These are phyloP conservation scores for Russula lepida DNA, from an alignment of 768 basidiomycete genomes.

Conservation along the genomic window DNA sequence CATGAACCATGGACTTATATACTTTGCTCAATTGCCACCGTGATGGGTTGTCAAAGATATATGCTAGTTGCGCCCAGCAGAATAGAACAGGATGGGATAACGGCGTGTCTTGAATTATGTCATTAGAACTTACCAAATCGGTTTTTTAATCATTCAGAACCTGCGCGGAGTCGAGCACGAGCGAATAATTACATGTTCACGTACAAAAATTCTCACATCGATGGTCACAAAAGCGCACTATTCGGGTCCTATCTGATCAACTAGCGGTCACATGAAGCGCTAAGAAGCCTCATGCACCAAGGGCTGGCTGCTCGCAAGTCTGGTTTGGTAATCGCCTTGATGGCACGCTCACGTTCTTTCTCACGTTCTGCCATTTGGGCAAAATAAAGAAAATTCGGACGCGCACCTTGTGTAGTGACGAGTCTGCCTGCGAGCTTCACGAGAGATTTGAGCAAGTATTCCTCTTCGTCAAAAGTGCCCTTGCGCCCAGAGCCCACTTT, in stretches of 20 bases:
- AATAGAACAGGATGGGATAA: too few relatives aligned
- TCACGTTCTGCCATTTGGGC: background rate
- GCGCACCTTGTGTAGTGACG: slow-evolving; percentile 51
- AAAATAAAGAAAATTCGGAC: background rate
- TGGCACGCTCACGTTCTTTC: slow-evolving; percentile 16
- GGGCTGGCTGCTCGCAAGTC: slow-evolving; percentile 10
- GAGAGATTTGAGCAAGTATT: slow-evolving; percentile 80
- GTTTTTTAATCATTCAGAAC: background rate
- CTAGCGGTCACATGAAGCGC: background rate
- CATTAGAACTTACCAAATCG: too few relatives aligned
- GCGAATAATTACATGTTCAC: background rate
- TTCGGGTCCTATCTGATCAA: background rate
- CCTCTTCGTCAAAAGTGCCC: slow-evolving; percentile 94
- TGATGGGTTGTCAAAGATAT: too few relatives aligned
- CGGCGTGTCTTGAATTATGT: too few relatives aligned
- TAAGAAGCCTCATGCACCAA: slow-evolving; percentile 15
- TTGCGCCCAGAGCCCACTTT: slow-evolving; percentile 85
- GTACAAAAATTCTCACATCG: background rate
- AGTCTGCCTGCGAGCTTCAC: slow-evolving; percentile 65
- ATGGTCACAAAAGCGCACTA: background rate
- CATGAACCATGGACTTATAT: too few relatives aligned
- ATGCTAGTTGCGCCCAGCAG: too few relatives aligned
- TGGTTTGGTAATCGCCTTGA: slow-evolving; percentile 15
- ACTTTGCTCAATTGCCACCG: too few relatives aligned
- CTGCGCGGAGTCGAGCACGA: background rate